Evolutionary conservation across 1,284 basidiomycete species (phyloP).

Genomic region (Fomitopsis pinicola): DNA sequence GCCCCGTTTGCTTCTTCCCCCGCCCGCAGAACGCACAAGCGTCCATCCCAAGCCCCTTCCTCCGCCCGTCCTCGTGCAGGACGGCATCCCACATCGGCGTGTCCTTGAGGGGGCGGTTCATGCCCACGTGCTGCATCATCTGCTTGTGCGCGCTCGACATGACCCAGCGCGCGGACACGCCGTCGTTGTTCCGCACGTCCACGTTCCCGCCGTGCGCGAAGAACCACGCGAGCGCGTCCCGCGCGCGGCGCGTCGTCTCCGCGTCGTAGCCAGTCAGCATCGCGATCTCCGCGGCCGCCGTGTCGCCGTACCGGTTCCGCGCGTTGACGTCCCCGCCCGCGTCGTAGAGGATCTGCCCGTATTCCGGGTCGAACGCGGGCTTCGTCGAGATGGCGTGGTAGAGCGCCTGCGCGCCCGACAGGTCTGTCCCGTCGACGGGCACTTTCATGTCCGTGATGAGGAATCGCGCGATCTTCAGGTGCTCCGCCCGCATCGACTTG

Average conservation of each 20-base stretch:
- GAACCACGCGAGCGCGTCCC: slow-evolving; percentile 33
- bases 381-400: slow-evolving; percentile 39
- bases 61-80: not conserved
- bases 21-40: not conserved
- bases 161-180: slow-evolving; percentile 19
- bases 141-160: not conserved
- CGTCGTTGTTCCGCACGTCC: slow-evolving; percentile 38
- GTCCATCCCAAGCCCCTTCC: not conserved
- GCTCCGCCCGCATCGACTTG: slow-evolving; percentile 11
- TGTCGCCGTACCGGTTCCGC: slow-evolving; percentile 36
- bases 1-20: not conserved
- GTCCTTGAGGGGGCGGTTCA: not conserved
- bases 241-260: slow-evolving; percentile 19
- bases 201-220: slow-evolving; percentile 38
- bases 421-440: slow-evolving; percentile 33
- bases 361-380: slow-evolving; percentile 35
- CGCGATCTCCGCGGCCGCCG: slow-evolving; percentile 35
- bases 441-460: slow-evolving; percentile 30
- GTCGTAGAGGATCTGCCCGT: slow-evolving; percentile 37
- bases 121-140: not conserved
- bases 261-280: slow-evolving; percentile 25
- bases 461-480: slow-evolving; percentile 31
- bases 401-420: slow-evolving; percentile 37
- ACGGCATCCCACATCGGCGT: not conserved
- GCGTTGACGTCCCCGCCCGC: slow-evolving; percentile 37